Evolutionary conservation across 805 yeast genomes (phyloP).

Genomic region (Kodamaea neixiangensis): DNA sequence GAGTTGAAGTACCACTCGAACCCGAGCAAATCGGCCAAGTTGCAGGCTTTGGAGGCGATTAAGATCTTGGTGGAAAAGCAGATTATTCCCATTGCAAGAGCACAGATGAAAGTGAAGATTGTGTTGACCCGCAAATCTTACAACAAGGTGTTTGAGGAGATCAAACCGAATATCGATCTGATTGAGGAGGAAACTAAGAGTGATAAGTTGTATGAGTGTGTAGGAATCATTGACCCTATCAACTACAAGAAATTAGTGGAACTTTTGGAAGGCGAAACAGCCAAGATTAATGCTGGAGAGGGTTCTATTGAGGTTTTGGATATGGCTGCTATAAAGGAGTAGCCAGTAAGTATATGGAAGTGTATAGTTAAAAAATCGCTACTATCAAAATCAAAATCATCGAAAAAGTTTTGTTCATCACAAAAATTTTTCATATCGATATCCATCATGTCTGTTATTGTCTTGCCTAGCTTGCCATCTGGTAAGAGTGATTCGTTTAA

Average conservation of each 20-base stretch:
- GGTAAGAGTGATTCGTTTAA: constrained; percentile 49
- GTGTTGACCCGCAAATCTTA: constrained; percentile 56
- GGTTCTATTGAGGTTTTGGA: constrained; percentile 83
- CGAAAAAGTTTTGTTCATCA: neutral
- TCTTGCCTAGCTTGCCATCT: constrained; percentile 52
- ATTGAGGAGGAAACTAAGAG: constrained; percentile 45
- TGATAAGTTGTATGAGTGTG: constrained; percentile 42
- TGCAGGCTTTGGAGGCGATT: constrained; percentile 91
- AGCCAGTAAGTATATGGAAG: neutral
- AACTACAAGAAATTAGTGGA: constrained; percentile 71
- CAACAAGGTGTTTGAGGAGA: constrained; percentile 35
- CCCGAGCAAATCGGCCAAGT: constrained; percentile 73
- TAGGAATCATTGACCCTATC: constrained; percentile 83
- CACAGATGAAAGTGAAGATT: constrained; percentile 86
- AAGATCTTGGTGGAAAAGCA: constrained; percentile 74
- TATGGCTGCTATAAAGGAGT: constrained; percentile 78
- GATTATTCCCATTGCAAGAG: constrained; percentile 89
- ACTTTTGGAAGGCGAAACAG: constrained; percentile 50
- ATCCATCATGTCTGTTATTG: constrained; percentile 36
- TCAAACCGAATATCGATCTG: constrained; percentile 36
- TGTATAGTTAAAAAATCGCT: no score
- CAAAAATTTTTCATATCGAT: constrained; percentile 15
- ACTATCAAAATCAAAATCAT: no score
- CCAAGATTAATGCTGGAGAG: constrained; percentile 49
- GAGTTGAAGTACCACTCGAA: constrained; percentile 79